Evolutionary conservation across 352 stramenopile genomes (phyloP).

Genomic region (Phytophthora parvispora): DNA sequence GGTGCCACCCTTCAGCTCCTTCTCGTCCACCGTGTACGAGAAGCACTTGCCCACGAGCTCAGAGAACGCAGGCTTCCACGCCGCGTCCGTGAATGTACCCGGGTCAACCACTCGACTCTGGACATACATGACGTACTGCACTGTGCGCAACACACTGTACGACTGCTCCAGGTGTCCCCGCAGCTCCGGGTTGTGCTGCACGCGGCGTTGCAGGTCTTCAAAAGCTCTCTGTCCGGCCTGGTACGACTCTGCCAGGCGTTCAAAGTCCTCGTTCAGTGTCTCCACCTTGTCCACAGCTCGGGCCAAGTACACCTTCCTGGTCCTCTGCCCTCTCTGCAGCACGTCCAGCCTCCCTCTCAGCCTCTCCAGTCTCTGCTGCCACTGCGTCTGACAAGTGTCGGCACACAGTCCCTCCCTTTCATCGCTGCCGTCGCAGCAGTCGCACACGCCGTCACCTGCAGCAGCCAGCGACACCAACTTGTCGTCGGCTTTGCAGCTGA

Average conservation of each 20-base stretch:
- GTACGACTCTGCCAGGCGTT: slow-evolving; percentile 35
- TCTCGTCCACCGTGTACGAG: slow-evolving; percentile 70
- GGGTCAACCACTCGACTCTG: slow-evolving; percentile 51
- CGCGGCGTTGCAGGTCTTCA: slow-evolving; percentile 36
- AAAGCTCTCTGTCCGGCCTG: slow-evolving; percentile 29
- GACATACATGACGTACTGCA: slow-evolving; percentile 67
- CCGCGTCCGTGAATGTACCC: slow-evolving; percentile 53
- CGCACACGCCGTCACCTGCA: slow-evolving; percentile 96
- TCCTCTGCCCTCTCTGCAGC: slow-evolving; percentile 28
- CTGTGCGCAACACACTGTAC: slow-evolving; percentile 57
- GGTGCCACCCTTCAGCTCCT: slow-evolving; percentile 79
- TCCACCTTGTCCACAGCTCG: slow-evolving; percentile 37
- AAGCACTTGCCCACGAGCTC: slow-evolving; percentile 77
- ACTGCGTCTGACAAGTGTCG: slow-evolving; percentile 48
- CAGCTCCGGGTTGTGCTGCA: slow-evolving; percentile 39
- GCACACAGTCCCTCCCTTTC: slow-evolving; percentile 65
- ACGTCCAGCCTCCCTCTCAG: slow-evolving; percentile 31
- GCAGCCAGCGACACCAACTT: slow-evolving; percentile 61
- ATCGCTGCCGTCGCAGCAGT: slow-evolving; percentile 98
- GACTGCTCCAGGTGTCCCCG: slow-evolving; percentile 46
- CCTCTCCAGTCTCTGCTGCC: slow-evolving; percentile 17
- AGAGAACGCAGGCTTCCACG: slow-evolving; percentile 60
- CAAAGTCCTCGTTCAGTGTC: slow-evolving; percentile 36
- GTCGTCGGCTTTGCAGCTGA: slow-evolving; percentile 45
- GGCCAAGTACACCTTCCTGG: slow-evolving; percentile 35